Percentiles rank a stretch among this genome's conserved stretches.
These are phyloP conservation scores for Discostella stelligeroides DNA, from an alignment of 108 stramenopile genomes.

Conservation along the genomic window DNA sequence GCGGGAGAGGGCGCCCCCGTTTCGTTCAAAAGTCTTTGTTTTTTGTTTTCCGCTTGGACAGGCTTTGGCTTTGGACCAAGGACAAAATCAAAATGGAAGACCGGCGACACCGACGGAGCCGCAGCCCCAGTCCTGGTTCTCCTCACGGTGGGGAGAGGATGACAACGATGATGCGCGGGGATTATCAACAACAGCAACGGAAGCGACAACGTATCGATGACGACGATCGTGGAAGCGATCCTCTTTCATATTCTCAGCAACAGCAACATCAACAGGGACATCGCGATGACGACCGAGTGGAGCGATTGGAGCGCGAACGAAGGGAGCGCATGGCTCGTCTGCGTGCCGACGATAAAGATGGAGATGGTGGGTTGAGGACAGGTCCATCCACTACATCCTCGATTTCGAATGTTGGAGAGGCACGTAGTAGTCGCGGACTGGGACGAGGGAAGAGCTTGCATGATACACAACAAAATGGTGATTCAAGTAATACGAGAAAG, in stretches of 20 bases:
- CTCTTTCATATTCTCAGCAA: background rate
- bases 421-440: conserved; percentile 21
- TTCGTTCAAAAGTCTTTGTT: too few relatives aligned
- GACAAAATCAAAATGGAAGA: background rate
- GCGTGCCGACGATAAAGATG: conserved; percentile 73
- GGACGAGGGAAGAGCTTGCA: background rate
- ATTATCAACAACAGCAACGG: background rate
- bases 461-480: background rate
- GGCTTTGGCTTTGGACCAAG: too few relatives aligned
- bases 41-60: too few relatives aligned
- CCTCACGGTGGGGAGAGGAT: background rate
- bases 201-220: background rate
- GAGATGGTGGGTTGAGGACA: conserved; percentile 49
- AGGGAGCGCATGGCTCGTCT: conserved; percentile 79
- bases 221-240: conserved; percentile 4
- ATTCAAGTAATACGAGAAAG: conserved; percentile 28
- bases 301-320: conserved; percentile 57
- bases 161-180: background rate
- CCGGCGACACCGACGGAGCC: conserved; percentile 15
- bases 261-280: conserved; percentile 4
- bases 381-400: background rate
- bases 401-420: too few relatives aligned
- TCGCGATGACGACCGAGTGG: conserved; percentile 16
- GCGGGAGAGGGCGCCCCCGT: too few relatives aligned
- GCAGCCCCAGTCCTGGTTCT: conserved; percentile 1